Evolutionary conservation across 352 stramenopile species (phyloP).

Genomic region (Globisporangium paddicum): DNA sequence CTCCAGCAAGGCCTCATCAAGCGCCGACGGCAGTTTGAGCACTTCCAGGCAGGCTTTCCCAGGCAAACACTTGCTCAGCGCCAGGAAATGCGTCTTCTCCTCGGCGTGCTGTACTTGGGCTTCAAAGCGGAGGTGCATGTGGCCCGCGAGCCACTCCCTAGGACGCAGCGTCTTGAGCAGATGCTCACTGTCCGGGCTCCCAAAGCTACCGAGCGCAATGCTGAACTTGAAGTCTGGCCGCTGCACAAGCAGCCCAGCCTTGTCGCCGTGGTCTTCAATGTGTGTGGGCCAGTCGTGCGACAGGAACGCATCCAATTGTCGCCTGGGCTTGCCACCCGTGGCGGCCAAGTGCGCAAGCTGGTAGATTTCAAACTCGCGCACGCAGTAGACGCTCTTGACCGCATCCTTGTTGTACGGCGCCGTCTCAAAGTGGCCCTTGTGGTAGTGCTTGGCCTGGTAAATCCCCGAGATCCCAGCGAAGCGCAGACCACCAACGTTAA

Average conservation of each 20-base stretch:
- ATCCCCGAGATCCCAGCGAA: constrained; percentile 94
- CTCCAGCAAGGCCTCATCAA: background rate
- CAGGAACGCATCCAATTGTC: constrained; percentile 82
- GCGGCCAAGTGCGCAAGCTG: constrained; percentile 45
- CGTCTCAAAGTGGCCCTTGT: constrained; percentile 67
- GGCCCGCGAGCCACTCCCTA: constrained; percentile 91
- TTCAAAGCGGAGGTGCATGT: constrained; percentile 94
- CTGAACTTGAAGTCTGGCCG: constrained; percentile 89
- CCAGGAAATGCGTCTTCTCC: constrained; percentile 83
- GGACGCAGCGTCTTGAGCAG: constrained; percentile 83
- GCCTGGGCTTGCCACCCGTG: background rate
- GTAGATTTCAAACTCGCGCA: constrained; percentile 81
- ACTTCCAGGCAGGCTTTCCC: constrained; percentile 84
- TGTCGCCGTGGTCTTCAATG: constrained; percentile 88
- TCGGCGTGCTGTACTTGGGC: constrained; percentile 64
- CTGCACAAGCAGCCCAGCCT: constrained; percentile 44
- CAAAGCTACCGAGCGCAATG: constrained; percentile 75
- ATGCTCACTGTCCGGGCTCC: constrained; percentile 68
- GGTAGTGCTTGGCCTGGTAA: constrained; percentile 83
- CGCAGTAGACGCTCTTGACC: constrained; percentile 88
- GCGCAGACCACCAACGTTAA: constrained; percentile 73
- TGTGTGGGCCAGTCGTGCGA: constrained; percentile 93
- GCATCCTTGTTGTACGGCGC: constrained; percentile 18
- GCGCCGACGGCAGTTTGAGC: constrained; percentile 29
- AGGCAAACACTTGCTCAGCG: constrained; percentile 92